Evolutionary conservation across 306 rosid genomes (phyloP).

Genomic region (Prunus campanulata): DNA sequence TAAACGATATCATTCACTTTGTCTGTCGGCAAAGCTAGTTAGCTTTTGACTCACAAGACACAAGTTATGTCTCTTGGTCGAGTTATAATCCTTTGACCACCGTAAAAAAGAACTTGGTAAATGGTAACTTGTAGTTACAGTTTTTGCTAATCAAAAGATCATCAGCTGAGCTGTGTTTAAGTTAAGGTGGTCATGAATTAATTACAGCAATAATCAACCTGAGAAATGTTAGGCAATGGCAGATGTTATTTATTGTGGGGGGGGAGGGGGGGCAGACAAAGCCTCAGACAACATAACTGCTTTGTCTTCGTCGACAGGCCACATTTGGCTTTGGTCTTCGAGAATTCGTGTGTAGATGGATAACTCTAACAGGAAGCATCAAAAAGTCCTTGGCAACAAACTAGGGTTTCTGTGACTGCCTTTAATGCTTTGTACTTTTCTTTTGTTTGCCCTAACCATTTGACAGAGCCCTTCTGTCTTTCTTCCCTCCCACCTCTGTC

Average conservation of each 20-base stretch:
- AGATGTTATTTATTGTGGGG: background rate
- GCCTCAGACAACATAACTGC: background rate
- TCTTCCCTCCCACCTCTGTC: background rate
- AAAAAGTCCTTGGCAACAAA: background rate
- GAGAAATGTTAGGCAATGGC: background rate
- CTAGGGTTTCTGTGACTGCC: background rate
- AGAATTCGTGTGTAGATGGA: background rate
- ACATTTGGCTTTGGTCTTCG: background rate
- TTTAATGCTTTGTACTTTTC: background rate
- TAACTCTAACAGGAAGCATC: background rate
- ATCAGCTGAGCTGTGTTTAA: background rate
- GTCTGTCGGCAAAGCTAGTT: too few relatives aligned
- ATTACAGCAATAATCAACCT: background rate
- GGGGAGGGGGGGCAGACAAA: background rate
- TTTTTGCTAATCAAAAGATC: too few relatives aligned
- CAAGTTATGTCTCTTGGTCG: too few relatives aligned
- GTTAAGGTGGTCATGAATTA: background rate
- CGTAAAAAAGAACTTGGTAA: too few relatives aligned
- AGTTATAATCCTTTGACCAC: too few relatives aligned
- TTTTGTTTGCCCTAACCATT: background rate
- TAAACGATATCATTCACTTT: too few relatives aligned
- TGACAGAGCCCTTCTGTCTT: background rate
- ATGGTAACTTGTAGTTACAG: too few relatives aligned
- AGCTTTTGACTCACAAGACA: too few relatives aligned
- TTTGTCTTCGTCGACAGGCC: background rate